Evolutionary conservation across 1,139 yeast genomes (phyloP), one percentile per base, ranked within the genome.

Genomic region (Pichia sp.): DNA sequence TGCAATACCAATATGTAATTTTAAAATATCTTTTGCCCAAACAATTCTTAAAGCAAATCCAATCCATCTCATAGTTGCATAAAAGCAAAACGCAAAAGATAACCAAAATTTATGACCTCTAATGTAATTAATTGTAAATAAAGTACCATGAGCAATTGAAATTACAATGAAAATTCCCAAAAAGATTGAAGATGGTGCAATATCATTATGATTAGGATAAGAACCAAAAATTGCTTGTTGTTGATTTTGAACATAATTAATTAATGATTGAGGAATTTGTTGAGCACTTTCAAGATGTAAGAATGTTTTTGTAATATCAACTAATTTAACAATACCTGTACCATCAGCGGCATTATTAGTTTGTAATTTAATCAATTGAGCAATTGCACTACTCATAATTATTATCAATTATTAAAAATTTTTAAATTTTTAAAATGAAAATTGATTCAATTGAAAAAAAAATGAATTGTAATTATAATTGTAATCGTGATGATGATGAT

Each of bases 81-180:
- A 80, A 41, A 75, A 59, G 3, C 73, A 70, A 66, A 84, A 75
- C 1, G 74, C 80, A 16, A 80, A 54, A 2, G 81, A 71, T 29
- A 80, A 60, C 65, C 71, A 76, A 62, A 85, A 84, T 51, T 73
- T 67, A 61, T 85, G 95, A 4, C 87, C 86, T 50, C 87, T 67
- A 4, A 67, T 53, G 48, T 55, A 63, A 62, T 84, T 80, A 41
- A 71, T 64, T n/a, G 60, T 28, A 53, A 80, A 83, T 6, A 84
- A 64, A 20, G 58, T 55, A 3, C 73, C 53, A 58, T 82, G 85
- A 1, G 72, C 67, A 3, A 78, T 26, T 3, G 68, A 63, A 23
- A 83, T 54, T 3, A 83, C 51, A 4, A 68, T 63, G 51, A 80
- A 84, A 3, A 78, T 61, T 2, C 74, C 85, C 2, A 73, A 54